Conservation (phyloP, 2,329 filamentous ascomycete species). For the Alternaria triticimaculans region DNA sequence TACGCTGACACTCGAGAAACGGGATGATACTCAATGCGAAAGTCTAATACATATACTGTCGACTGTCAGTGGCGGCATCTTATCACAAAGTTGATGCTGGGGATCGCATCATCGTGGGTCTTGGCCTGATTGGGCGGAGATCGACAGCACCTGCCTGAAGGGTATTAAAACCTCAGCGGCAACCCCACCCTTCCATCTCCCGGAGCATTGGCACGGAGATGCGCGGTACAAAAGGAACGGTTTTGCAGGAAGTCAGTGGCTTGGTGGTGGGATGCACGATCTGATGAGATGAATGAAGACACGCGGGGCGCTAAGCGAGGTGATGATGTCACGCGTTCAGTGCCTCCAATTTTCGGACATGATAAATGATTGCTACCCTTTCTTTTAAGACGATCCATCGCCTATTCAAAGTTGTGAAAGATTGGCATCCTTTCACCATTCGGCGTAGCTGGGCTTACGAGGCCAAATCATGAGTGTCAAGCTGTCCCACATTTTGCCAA, state of each 20-base stretch:
- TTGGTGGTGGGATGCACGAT: background rate
- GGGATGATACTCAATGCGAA: too few species aligned
- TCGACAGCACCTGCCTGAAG: constrained; percentile 14
- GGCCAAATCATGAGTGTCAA: background rate
- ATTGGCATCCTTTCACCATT: background rate
- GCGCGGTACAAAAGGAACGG: background rate
- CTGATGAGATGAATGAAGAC: background rate
- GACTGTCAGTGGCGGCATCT: background rate
- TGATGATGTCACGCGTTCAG: background rate
- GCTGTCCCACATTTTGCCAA: background rate
- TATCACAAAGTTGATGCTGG: constrained; percentile 4
- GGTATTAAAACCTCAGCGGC: background rate
- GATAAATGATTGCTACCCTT: background rate
- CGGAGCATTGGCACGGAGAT: background rate
- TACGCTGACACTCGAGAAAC: background rate
- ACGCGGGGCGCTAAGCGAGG: background rate
- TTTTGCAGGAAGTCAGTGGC: background rate
- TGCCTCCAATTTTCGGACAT: background rate
- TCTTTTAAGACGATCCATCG: background rate
- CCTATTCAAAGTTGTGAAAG: background rate
- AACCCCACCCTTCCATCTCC: background rate
- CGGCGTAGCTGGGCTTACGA: background rate
- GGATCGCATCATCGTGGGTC: constrained; percentile 12
- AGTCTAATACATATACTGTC: background rate
- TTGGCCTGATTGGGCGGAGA: constrained; percentile 1